Base-by-base conservation (phyloP, 306 rosid species). In the Casuarina equisetifolia region DNA sequence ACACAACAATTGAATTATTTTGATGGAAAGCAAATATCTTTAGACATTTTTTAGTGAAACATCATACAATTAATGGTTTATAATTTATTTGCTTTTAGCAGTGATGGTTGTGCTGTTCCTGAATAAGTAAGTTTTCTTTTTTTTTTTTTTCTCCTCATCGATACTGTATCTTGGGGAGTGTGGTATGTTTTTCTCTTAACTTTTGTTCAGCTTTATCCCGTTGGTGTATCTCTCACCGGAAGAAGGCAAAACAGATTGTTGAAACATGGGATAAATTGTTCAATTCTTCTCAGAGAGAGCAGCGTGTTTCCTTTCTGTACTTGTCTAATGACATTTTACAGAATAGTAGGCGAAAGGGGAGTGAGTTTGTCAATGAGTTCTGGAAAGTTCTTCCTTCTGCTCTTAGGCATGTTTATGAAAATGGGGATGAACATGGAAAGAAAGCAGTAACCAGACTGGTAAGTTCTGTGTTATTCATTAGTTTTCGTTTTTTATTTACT, bases 241-340 rank as follows among this genome's bases (percentile, higher is more conserved):
- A 84, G 87, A 93, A 81, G 75, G 98, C 93, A 67, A 93, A 80
- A 76, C 95, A 83, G 69, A 88, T 91, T 67, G 93, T 93, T 84
- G 97, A 91, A 87, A 89, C 87, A 75, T 93, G 98, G 98, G 95
- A 89, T 52, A 93, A 89, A 76, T 83, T 73, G 76, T 93, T 93
- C 88, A 93, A 85, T 77, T 88, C 91, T 71, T 87, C 95, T 57
- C 97, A 89, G 80, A 88, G 82, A 77, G 98, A 93, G 69, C 93
- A 82, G 85, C 84, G 88, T 7, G 86, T 93, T 74, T 83, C 97
- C 55, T 88, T 90, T 85, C 85, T 93, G 46, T 88, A 93, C 81
- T 81, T 93, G 90, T 93, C 97, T 9, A 93, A 93, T 79, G 98
- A 93, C 86, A 93, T 93, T 82, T 81, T 93, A 85, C 98, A 93